Evolutionary conservation across 176 grass and related monocot species (phyloP).

Genomic region (Zea mays): DNA sequence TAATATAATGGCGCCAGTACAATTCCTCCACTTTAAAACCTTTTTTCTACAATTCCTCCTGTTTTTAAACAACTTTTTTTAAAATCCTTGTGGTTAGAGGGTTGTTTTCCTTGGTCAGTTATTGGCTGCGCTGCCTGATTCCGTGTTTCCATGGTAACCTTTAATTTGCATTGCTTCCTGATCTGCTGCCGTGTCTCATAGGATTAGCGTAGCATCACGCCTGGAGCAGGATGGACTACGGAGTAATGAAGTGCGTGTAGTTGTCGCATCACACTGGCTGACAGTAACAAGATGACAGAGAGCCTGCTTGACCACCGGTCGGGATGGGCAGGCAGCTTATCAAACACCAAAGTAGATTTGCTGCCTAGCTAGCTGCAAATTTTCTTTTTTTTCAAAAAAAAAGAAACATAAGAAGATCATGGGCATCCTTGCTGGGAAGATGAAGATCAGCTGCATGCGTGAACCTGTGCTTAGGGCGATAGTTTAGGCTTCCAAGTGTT

Average conservation of each 20-base stretch:
- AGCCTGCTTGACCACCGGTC: conserved; percentile 1
- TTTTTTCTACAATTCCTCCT: not conserved
- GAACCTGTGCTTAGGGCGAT: not conserved
- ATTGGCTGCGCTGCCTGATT: not conserved
- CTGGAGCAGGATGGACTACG: not conserved
- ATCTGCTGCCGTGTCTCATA: not conserved
- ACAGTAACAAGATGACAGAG: conserved; percentile 2
- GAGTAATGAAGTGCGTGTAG: conserved; percentile 7
- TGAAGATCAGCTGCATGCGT: not conserved
- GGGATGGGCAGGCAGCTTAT: conserved; percentile 1
- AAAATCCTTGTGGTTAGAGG: not conserved
- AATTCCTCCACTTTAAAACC: conserved; percentile 24
- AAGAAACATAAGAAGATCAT: not conserved
- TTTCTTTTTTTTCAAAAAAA: no score
- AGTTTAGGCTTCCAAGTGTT: not conserved
- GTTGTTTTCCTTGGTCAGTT: conserved; percentile 29
- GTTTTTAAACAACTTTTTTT: not conserved
- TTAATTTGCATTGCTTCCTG: conserved; percentile 10
- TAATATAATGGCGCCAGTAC: not conserved
- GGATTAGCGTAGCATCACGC: conserved; percentile 3
- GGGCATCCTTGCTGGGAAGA: not conserved
- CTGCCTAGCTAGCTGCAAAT: not conserved
- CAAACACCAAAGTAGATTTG: conserved; percentile 7
- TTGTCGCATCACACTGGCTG: conserved; percentile 29
- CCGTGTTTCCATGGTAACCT: not conserved